Evolutionary conservation across 371 early-diverging fungal species (phyloP).

Genomic region (Nematocida major): DNA sequence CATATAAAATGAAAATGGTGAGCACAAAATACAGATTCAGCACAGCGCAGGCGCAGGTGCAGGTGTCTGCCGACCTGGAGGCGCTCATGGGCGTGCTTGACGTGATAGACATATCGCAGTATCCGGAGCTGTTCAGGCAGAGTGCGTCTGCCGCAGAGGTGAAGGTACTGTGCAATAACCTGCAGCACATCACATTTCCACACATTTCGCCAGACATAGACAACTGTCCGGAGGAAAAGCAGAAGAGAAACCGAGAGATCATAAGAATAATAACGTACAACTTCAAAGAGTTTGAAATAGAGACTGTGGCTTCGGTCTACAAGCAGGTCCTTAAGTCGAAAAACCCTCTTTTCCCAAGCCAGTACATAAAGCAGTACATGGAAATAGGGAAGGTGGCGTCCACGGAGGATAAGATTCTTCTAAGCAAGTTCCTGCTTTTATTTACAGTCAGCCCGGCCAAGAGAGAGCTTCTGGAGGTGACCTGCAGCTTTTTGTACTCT

Average conservation of each 20-base stretch:
- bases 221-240: background rate
- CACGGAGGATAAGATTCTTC: background rate
- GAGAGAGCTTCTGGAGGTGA: constrained; percentile 7
- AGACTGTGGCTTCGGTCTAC: constrained; percentile 13
- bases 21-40: background rate
- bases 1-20: background rate
- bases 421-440: constrained; percentile 12
- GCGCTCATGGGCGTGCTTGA: constrained; percentile 23
- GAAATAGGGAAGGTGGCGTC: background rate
- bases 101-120: background rate
- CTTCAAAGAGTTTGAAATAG: constrained; percentile 7
- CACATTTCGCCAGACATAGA: background rate
- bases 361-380: constrained; percentile 21
- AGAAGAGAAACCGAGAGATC: background rate
- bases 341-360: constrained; percentile 14
- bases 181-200: background rate
- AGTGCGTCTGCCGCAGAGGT: constrained; percentile 31
- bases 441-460: background rate
- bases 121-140: constrained; percentile 43
- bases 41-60: background rate
- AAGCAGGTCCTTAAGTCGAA: constrained; percentile 16
- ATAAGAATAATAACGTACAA: constrained; percentile 1
- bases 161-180: background rate
- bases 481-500: constrained; percentile 1
- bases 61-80: constrained; percentile 4